Evolutionary conservation across 1,284 basidiomycete genomes (phyloP).

Genomic region (Melampsora americana): DNA sequence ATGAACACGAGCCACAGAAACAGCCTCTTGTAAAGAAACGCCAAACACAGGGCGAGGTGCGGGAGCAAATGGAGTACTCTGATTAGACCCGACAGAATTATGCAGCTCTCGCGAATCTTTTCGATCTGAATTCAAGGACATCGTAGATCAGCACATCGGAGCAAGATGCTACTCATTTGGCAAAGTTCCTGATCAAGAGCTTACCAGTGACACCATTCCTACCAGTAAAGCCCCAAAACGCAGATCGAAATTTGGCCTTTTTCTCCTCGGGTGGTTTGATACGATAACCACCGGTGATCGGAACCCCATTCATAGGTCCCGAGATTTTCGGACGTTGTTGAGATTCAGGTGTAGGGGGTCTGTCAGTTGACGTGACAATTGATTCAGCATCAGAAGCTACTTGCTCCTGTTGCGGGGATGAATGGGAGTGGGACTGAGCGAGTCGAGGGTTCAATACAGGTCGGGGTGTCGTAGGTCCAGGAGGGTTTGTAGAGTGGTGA

Average conservation of each 20-base stretch:
- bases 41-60: constrained; percentile 78
- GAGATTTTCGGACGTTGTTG: constrained; percentile 69
- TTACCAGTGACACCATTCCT: constrained; percentile 4
- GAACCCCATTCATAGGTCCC: constrained; percentile 77
- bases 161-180: not conserved
- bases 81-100: constrained; percentile 41
- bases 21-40: constrained; percentile 77
- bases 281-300: constrained; percentile 81
- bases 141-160: not conserved
- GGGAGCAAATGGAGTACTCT: constrained; percentile 56
- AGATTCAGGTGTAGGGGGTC: constrained; percentile 58
- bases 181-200: not conserved
- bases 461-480: not conserved
- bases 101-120: constrained; percentile 38
- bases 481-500: not conserved
- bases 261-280: constrained; percentile 58
- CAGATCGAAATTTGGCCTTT: constrained; percentile 45
- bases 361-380: constrained; percentile 60
- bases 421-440: constrained; percentile 54
- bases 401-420: constrained; percentile 58
- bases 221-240: constrained; percentile 41
- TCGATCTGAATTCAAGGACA: not conserved
- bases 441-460: not conserved
- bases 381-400: constrained; percentile 59
- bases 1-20: constrained; percentile 76